A percentile compares a stretch with the other conserved stretches of the same genome.
These are phyloP conservation scores for Herpetospermum pedunculosum DNA, from an alignment of 306 rosid species.

Conservation along the genomic window DNA sequence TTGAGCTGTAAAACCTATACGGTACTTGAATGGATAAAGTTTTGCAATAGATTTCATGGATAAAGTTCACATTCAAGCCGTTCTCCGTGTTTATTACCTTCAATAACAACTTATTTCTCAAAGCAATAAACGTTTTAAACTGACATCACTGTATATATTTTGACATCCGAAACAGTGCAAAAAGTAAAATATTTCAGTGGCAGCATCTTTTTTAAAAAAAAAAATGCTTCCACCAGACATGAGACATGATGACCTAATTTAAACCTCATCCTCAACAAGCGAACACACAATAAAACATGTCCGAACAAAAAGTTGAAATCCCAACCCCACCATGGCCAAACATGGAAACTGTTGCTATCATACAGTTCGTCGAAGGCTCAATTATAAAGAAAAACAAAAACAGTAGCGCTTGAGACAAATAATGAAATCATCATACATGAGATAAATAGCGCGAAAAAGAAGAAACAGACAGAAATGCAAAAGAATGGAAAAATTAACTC, in stretches of 20 bases:
- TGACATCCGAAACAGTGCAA: not conserved
- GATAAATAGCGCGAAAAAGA: not conserved
- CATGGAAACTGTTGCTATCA: not conserved
- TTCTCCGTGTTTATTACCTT: not conserved
- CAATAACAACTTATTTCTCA: not conserved
- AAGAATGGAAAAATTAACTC: not conserved
- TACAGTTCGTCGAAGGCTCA: not conserved
- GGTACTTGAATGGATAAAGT: too few relatives aligned
- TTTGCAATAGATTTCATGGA: not conserved
- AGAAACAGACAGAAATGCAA: not conserved
- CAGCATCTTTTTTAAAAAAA: not conserved
- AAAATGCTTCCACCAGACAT: not conserved
- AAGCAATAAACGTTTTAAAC: not conserved
- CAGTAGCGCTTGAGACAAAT: not conserved
- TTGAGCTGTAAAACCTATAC: too few relatives aligned
- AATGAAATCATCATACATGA: not conserved
- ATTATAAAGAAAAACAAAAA: not conserved
- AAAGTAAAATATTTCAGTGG: not conserved
- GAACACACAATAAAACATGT: not conserved
- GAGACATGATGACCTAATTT: not conserved
- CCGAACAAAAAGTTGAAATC: not conserved
- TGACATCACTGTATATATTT: not conserved
- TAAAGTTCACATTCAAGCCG: not conserved
- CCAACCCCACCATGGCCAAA: slow-evolving; percentile 5
- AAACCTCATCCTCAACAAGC: not conserved